Conservation (phyloP, 2,329 filamentous ascomycete species). For the Exophiala lecanii-corni region DNA sequence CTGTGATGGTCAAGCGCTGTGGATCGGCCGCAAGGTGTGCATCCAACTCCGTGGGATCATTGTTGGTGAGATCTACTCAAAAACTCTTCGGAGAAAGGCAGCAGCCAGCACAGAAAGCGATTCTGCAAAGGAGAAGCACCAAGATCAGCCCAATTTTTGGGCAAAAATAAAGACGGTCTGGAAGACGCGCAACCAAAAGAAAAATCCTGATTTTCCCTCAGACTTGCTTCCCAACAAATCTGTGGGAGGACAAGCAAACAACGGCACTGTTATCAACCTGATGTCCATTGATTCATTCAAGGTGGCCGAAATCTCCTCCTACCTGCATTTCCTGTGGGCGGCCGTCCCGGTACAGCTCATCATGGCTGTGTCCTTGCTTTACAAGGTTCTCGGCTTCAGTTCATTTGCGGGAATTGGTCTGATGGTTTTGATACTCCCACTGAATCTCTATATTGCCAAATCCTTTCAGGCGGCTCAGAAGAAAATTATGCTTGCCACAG, state of each 20-base stretch:
- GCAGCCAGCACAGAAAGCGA: slow-evolving; percentile 71
- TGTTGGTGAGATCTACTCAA: slow-evolving; percentile 95
- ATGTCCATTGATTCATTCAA: slow-evolving; percentile 99
- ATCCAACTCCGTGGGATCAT: slow-evolving; percentile 91
- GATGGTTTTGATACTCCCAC: slow-evolving; percentile 80
- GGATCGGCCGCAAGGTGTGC: slow-evolving; percentile 90
- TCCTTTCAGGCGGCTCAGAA: slow-evolving; percentile 85
- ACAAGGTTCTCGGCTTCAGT: slow-evolving; percentile 84
- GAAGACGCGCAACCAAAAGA: slow-evolving; percentile 45
- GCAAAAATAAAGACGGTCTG: slow-evolving; percentile 51
- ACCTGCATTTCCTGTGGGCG: slow-evolving; percentile 93
- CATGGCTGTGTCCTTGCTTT: slow-evolving; percentile 76
- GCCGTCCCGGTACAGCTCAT: slow-evolving; percentile 83
- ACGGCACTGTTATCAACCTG: slow-evolving; percentile 98
- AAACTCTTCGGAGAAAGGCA: slow-evolving; percentile 86
- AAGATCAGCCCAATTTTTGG: slow-evolving; percentile 32
- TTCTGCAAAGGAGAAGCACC: slow-evolving; percentile 53
- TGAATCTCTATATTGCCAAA: slow-evolving; percentile 85
- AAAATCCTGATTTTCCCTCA: slow-evolving; percentile 18
- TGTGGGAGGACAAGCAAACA: slow-evolving; percentile 71
- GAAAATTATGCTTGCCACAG: slow-evolving; percentile 84
- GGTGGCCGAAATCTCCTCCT: slow-evolving; percentile 88
- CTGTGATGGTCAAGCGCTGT: slow-evolving; percentile 79
- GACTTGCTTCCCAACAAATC: slow-evolving; percentile 25
- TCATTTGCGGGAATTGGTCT: slow-evolving; percentile 89